Base-by-base conservation (phyloP, 1,284 basidiomycete genomes). In the Sporisorium exsertum region DNA sequence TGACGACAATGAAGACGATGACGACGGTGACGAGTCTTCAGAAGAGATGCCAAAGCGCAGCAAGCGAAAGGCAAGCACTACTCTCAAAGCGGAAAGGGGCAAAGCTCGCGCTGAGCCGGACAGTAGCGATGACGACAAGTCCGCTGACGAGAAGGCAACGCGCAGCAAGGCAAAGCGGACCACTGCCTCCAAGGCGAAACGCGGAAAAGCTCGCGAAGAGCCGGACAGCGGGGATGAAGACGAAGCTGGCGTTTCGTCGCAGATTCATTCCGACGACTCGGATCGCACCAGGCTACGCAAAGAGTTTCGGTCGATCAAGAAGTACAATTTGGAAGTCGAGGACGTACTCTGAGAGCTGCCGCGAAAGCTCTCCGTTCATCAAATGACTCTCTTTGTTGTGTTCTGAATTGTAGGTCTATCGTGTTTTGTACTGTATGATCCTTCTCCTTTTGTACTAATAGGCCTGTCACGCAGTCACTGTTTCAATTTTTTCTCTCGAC, bases 241-340 rank as follows among this genome's bases (percentile, higher is more conserved):
- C 18, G 52, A 59, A 53, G 64, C 16, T 0, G 40, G 65, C 15
- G 32, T 24, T 15, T 68, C 65, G 26, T 73, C 71, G 1, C 57
- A 46, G 26, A 45, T 69, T 8, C 65, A 64, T 33, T 64, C 62
- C 3, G 59, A 62, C 40, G 72, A 74, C 40, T 69, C 72, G 46
- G 57, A 60, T n/a, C 58, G 57, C 50, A 70, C 67, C 32, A 66
- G 32, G 57, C 33, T 59, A 33, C 46, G 63, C 51, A 75, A 70
- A 53, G 46, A 70, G 64, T 37, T 57, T n/a, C 55, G 57, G 4
- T 56, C 63, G 4, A 60, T 52, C 4, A 64, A 70, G 15, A 47
- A 64, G 15, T 75, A 70, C 29, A 16, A 20, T 1, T 40, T 75
- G 45, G 43, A 70, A 45, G 45, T 49, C 40, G 72, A 75, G 26